Evolutionary conservation across 306 rosid species (phyloP).

Genomic region (Rosa persica): DNA sequence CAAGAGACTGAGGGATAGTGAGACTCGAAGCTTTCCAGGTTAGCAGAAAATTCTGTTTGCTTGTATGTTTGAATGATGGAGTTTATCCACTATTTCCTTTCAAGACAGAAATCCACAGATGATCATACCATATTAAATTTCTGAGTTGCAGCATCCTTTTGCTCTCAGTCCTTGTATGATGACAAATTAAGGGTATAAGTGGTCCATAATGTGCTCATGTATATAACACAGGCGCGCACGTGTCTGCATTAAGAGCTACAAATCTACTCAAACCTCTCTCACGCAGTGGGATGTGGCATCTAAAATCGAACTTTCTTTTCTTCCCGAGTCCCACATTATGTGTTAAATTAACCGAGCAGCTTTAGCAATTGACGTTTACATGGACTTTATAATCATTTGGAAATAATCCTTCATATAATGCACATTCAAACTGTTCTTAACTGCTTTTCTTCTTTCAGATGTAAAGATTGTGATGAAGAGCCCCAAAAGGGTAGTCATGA

Average conservation of each 20-base stretch:
- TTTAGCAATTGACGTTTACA: background rate
- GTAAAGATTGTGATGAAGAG: slow-evolving; percentile 73
- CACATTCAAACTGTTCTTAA: slow-evolving; percentile 19
- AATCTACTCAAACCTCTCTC: background rate
- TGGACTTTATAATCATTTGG: background rate
- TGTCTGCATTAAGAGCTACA: background rate
- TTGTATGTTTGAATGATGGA: slow-evolving; percentile 5
- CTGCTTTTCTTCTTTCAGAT: slow-evolving; percentile 57
- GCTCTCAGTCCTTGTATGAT: background rate
- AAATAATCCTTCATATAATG: background rate
- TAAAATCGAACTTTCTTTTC: background rate
- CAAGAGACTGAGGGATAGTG: slow-evolving; percentile 57
- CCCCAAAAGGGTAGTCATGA: slow-evolving; percentile 62
- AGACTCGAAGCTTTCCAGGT: slow-evolving; percentile 76
- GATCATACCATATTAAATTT: background rate
- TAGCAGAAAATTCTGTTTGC: slow-evolving; percentile 31
- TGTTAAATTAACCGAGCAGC: background rate
- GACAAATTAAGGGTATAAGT: background rate
- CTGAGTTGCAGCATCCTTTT: background rate
- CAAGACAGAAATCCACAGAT: background rate
- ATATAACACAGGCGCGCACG: background rate
- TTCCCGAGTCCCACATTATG: background rate
- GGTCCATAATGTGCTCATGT: background rate
- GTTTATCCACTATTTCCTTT: background rate
- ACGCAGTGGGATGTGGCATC: background rate